phyloP scores from a whole-genome alignment of 176 grass and related monocot genomes.

The Musa itinerans region DNA sequence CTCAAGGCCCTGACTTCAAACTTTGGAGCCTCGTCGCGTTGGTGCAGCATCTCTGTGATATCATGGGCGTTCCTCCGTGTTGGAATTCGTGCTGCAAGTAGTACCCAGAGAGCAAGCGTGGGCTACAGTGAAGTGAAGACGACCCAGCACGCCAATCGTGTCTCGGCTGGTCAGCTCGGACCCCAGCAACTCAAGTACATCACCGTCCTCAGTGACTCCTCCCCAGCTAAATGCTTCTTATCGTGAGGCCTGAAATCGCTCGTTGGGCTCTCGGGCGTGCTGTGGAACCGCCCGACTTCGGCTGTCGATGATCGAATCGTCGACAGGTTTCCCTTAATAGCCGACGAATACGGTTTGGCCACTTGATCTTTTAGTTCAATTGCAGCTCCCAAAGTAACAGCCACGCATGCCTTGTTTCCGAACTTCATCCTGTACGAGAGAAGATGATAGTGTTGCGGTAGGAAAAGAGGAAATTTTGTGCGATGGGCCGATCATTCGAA shows the following conservation, averaged over 20 bases:
- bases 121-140: not conserved
- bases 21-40: too few species aligned
- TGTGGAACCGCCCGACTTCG: not conserved
- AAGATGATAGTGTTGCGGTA: not conserved
- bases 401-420: not conserved
- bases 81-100: too few species aligned
- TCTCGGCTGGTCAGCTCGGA: slow-evolving; percentile 32
- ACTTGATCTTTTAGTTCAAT: slow-evolving; percentile 1
- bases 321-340: too few species aligned
- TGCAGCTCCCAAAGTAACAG: not conserved
- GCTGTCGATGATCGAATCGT: not conserved
- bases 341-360: not conserved
- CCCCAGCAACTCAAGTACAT: slow-evolving; percentile 85
- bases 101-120: not conserved
- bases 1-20: too few species aligned
- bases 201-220: slow-evolving; percentile 61
- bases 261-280: slow-evolving; percentile 21
- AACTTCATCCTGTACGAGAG: not conserved
- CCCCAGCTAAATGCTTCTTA: slow-evolving; percentile 25
- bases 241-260: slow-evolving; percentile 20
- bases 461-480: not conserved
- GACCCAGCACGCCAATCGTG: not conserved
- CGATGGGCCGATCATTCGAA: not conserved
- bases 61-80: too few species aligned
- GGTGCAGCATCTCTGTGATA: too few species aligned